These are phyloP conservation scores for Physcomitrellopsis africana DNA, from an alignment of 225 moss, liverwort and hornwort genomes.

Conservation along the genomic window DNA sequence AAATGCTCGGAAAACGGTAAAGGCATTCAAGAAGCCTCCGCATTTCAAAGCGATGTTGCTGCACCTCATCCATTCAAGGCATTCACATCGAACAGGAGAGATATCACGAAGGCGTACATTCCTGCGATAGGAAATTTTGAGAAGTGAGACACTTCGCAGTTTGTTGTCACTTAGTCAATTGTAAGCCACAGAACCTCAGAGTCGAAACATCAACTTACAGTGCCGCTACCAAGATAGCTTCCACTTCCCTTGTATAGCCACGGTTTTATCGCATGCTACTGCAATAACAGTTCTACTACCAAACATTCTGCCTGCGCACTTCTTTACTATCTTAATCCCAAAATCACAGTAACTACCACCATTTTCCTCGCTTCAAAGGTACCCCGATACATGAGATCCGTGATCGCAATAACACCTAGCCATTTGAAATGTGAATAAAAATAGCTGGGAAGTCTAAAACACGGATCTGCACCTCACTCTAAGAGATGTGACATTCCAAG, in stretches of 20 bases:
- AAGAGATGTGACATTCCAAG: not conserved
- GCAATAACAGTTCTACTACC: not conserved
- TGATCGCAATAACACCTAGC: conserved; percentile 11
- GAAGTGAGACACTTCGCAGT: conserved; percentile 4
- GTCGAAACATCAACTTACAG: conserved; percentile 19
- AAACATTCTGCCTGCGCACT: not conserved
- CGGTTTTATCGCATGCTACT: conserved; percentile 24
- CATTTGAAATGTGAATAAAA: conserved; percentile 1
- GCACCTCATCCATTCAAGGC: conserved; percentile 35
- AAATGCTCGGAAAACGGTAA: conserved; percentile 23
- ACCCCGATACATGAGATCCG: conserved; percentile 35
- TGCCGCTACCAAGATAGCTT: conserved; percentile 16
- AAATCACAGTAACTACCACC: conserved; percentile 25
- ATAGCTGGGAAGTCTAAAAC: not conserved
- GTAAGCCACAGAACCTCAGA: conserved; percentile 16
- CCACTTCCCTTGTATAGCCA: conserved; percentile 11
- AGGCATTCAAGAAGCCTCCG: conserved; percentile 24
- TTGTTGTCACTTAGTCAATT: conserved; percentile 18
- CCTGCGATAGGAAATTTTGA: not conserved
- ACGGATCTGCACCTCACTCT: conserved; percentile 38
- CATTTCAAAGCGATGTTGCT: conserved; percentile 30
- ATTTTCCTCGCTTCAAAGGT: conserved; percentile 15
- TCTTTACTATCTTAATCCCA: not conserved
- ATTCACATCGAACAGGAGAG: conserved; percentile 27
- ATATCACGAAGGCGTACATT: not conserved